Evolutionary conservation across 2,329 filamentous ascomycete species (phyloP), one percentile per base, ranked within the genome.

Genomic region (Paramyrothecium roridum): DNA sequence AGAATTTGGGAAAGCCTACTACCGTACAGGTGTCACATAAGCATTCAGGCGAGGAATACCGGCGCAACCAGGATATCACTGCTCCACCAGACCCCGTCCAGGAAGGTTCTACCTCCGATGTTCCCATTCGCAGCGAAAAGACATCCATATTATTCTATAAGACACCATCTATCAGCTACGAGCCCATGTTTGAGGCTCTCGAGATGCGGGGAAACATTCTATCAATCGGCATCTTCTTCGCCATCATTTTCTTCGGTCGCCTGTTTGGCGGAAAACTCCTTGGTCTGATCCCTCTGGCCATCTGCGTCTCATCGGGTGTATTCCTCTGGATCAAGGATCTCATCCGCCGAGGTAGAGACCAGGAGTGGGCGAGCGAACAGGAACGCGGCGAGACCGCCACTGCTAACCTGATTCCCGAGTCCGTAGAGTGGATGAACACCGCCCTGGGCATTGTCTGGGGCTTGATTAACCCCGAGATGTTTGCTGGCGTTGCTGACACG

Each of bases 111-210:
- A 98, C 93, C 0, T 93, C 91, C 23, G 95, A 98, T 72, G 92
- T 98, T 1, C 95, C 95, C 3, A 96, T 98, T 56, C 90, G 93
- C 67, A 93, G 93, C 65, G 93, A 98, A 69, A 97, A 95, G 81
- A 98, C 95, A 3, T 97, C 96, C 59, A 87, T 98, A 19, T 81
- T 97, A 30, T 98, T 98, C 73, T 93, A 97, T 71, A 93, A 95
- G 17, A 98, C 93, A 0, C 93, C 93, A 0, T 89, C 89, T 0
- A 83, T 96, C 61, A 91, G 88, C 75, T 96, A 91, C 67, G 91
- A 96, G 71, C 91, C 93, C 4, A 96, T 92, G 82, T 97, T 90
- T 69, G 83, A 80, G 20, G 73, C 83, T 13, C 72, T 97, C 56
- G 91, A 98, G 73, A 83, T 84, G 61, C 84, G 87, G 11, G 90